A percentile compares a stretch with the other conserved stretches of the same genome.
phyloP scores from a whole-genome alignment of 2,329 filamentous ascomycete species.

The Knoxdaviesia proteae region DNA sequence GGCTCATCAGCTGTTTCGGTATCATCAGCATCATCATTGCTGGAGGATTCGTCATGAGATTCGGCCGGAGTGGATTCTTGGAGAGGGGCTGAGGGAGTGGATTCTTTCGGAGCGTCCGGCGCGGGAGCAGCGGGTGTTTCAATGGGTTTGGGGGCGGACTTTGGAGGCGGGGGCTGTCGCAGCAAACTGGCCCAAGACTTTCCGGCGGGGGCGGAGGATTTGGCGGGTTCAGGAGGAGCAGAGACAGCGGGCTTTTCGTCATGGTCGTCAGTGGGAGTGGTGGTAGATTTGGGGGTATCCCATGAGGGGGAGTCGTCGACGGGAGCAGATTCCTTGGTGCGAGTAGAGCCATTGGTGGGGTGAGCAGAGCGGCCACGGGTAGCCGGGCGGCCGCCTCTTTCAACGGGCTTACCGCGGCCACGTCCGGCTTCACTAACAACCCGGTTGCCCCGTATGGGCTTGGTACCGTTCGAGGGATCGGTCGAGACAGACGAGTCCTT shows the following conservation, averaged over 20 bases:
- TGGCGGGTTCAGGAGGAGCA: slow-evolving; percentile 15
- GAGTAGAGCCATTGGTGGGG: slow-evolving; percentile 39
- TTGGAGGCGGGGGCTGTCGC: slow-evolving; percentile 34
- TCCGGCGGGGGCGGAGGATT: slow-evolving; percentile 17
- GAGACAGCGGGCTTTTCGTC: slow-evolving; percentile 9
- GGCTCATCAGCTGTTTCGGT: no score
- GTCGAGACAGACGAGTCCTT: slow-evolving; percentile 33
- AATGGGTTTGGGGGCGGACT: slow-evolving; percentile 34
- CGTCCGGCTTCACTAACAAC: slow-evolving; percentile 39
- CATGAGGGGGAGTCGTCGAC: slow-evolving; percentile 44
- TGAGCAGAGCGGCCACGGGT: slow-evolving; percentile 40
- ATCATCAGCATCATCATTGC: no score
- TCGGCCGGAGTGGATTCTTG: not conserved
- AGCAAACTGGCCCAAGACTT: slow-evolving; percentile 65
- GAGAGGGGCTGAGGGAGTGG: slow-evolving; percentile 8
- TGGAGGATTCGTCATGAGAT: no score
- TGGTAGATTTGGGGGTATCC: slow-evolving; percentile 18
- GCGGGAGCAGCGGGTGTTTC: slow-evolving; percentile 19
- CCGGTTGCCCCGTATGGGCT: slow-evolving; percentile 39
- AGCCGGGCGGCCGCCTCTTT: slow-evolving; percentile 33
- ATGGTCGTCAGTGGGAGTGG: not conserved
- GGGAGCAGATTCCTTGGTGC: slow-evolving; percentile 41
- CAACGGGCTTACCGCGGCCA: slow-evolving; percentile 39
- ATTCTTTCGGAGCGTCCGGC: not conserved
- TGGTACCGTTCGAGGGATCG: slow-evolving; percentile 21